Conservation (phyloP, 2,329 filamentous ascomycete genomes). For the Sphaerulina vaccinii region DNA sequence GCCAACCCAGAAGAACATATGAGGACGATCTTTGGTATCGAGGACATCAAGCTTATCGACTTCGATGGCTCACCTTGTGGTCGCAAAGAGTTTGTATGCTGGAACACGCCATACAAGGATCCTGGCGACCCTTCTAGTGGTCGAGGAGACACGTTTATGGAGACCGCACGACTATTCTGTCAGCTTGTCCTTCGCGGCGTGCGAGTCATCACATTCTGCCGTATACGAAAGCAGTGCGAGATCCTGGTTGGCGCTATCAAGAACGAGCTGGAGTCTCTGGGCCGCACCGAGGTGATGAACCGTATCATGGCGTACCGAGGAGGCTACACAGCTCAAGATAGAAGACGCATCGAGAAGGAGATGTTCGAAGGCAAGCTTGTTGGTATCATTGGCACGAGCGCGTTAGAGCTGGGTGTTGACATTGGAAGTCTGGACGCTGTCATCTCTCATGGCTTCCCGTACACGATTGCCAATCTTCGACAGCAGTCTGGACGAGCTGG, state of each 20-base stretch:
- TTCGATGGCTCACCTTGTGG: conserved; percentile 92
- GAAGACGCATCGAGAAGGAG: conserved; percentile 82
- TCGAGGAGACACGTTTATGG: conserved; percentile 75
- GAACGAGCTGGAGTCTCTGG: conserved; percentile 69
- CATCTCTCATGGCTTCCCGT: conserved; percentile 89
- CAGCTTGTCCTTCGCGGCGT: conserved; percentile 85
- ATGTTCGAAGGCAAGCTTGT: conserved; percentile 96
- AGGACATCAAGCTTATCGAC: conserved; percentile 77
- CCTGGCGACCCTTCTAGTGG: conserved; percentile 83
- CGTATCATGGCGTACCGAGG: conserved; percentile 94
- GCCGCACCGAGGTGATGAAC: conserved; percentile 69
- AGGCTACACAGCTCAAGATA: conserved; percentile 88
- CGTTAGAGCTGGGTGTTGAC: conserved; percentile 89
- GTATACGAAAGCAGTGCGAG: conserved; percentile 85
- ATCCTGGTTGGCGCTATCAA: conserved; percentile 76
- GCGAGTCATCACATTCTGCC: conserved; percentile 88
- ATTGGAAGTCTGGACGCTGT: conserved; percentile 94
- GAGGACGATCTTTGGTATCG: conserved; percentile 86
- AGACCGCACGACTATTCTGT: conserved; percentile 88
- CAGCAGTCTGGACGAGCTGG: conserved; percentile 95
- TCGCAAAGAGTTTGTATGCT: conserved; percentile 91
- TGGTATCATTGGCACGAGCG: conserved; percentile 90
- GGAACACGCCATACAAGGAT: conserved; percentile 95
- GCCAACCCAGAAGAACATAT: conserved; percentile 91
- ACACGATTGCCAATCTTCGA: conserved; percentile 88